phyloP scores from a whole-genome alignment of 2,329 filamentous ascomycete species.

The Rasamsonia emersonii region DNA sequence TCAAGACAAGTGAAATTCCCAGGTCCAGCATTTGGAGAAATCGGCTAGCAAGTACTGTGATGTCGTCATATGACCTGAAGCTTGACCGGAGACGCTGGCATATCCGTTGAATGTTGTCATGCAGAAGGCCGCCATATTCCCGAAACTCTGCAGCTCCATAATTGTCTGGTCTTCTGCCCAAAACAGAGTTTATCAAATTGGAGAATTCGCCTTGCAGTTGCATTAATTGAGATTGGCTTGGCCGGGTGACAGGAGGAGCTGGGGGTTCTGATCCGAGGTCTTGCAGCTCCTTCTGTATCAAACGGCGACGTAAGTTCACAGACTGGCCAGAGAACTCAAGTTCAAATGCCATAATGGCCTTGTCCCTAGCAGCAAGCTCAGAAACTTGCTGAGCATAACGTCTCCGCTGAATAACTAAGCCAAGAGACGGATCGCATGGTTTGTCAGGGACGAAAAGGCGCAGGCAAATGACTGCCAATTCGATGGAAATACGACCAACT shows the following conservation, averaged over 20 bases:
- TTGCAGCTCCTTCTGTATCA: constrained; percentile 54
- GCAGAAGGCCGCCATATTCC: constrained; percentile 34
- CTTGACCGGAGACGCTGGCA: constrained; percentile 59
- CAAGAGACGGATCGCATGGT: constrained; percentile 69
- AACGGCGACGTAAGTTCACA: constrained; percentile 56
- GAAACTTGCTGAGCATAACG: constrained; percentile 49
- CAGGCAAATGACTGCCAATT: constrained; percentile 65
- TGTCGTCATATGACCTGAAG: constrained; percentile 76
- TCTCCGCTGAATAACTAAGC: constrained; percentile 54
- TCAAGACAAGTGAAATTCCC: constrained; percentile 56
- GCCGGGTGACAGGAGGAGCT: constrained; percentile 62
- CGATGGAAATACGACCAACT: constrained; percentile 60
- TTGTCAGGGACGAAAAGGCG: constrained; percentile 78
- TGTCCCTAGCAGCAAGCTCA: constrained; percentile 49
- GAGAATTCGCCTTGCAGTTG: constrained; percentile 75
- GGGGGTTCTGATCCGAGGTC: constrained; percentile 59
- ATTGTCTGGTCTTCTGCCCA: constrained; percentile 33
- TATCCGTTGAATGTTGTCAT: constrained; percentile 57
- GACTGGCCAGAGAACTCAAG: constrained; percentile 57
- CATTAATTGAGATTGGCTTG: constrained; percentile 56
- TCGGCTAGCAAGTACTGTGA: constrained; percentile 67
- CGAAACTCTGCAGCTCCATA: constrained; percentile 14
- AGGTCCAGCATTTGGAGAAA: constrained; percentile 72
- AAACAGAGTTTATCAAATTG: constrained; percentile 60
- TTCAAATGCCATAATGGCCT: constrained; percentile 59